Percentiles rank a stretch among this genome's conserved stretches.
Conservation (phyloP, 768 basidiomycete species). For the Asterophora parasitica region DNA sequence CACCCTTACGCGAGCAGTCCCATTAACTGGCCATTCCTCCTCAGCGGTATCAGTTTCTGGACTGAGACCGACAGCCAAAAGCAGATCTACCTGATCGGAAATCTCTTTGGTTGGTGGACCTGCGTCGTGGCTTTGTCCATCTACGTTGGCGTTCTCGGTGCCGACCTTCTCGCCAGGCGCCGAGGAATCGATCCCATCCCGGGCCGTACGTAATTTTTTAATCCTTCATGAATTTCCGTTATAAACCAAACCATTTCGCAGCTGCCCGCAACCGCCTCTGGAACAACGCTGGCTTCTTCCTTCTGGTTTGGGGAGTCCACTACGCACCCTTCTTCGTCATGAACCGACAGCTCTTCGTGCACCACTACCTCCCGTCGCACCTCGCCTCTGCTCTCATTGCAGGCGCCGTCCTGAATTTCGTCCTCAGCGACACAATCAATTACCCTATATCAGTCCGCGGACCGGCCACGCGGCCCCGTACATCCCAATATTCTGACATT, state of each 20-base stretch:
- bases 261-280: conserved; percentile 91
- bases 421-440: conserved; percentile 87
- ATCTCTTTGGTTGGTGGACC: conserved; percentile 92
- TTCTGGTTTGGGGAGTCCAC: conserved; percentile 91
- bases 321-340: conserved; percentile 98
- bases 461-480: conserved; percentile 53
- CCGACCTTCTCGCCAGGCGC: conserved; percentile 85
- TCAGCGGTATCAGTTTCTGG: conserved; percentile 98
- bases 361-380: conserved; percentile 97
- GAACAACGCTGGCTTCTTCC: conserved; percentile 95
- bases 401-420: conserved; percentile 86
- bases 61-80: conserved; percentile 78
- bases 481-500: conserved; percentile 62
- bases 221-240: background rate
- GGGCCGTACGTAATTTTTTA: conserved; percentile 56
- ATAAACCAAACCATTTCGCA: conserved; percentile 26
- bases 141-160: conserved; percentile 84
- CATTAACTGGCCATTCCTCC: conserved; percentile 96
- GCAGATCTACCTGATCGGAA: conserved; percentile 97
- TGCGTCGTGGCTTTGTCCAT: conserved; percentile 83
- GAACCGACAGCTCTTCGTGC: conserved; percentile 94
- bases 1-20: conserved; percentile 97
- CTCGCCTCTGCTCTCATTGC: conserved; percentile 89
- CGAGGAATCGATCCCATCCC: conserved; percentile 83
- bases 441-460: conserved; percentile 83